Evolutionary conservation across 2,329 filamentous ascomycete genomes (phyloP), one percentile per base, ranked within the genome.

Genomic region (Penicillium sp.): DNA sequence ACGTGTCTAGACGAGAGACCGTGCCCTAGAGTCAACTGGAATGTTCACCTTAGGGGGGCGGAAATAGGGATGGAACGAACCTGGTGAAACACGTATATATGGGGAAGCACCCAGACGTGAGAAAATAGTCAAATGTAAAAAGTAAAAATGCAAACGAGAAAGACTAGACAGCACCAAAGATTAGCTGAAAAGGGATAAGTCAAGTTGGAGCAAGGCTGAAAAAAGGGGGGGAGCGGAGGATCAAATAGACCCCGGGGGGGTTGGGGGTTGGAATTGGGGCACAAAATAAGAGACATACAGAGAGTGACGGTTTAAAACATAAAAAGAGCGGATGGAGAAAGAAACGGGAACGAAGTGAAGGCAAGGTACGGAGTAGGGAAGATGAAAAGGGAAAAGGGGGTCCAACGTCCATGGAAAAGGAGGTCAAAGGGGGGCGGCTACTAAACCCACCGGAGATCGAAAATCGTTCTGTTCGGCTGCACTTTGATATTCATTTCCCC

Each of bases 271-370:
- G 25, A 27, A 27, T n/a, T 27, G 25, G 25, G 25, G 25, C 25
- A 27, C n/a, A n/a, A n/a, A n/a, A n/a, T n/a, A n/a, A n/a, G n/a
- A n/a, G 39, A 42, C 30, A 36, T 40, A 37, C 42, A 38, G 51
- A 33, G 35, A 37, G 44, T 18, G 47, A 46, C 34, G 29, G 44
- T 26, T 41, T 41, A 42, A 42, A 43, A 37, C 44, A 66, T 70
- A 77, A 46, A 64, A 83, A 44, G 41, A 47, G 36, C 32, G 54
- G 62, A 0, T 58, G n/a, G 25, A 62, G 51, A 11, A 61, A 61
- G 34, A 68, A 48, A 51, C 47, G 48, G 47, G 37, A 50, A 52
- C 45, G 50, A 44, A 42, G 25, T 27, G 25, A 27, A 27, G 6
- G 6, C 25, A 27, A 11, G 50, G n/a, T n/a, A n/a, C 35, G 47